Percentiles rank a stretch among this genome's conserved stretches.
phyloP scores from a whole-genome alignment of 2,329 filamentous ascomycete genomes.

The Fusarium piperis region DNA sequence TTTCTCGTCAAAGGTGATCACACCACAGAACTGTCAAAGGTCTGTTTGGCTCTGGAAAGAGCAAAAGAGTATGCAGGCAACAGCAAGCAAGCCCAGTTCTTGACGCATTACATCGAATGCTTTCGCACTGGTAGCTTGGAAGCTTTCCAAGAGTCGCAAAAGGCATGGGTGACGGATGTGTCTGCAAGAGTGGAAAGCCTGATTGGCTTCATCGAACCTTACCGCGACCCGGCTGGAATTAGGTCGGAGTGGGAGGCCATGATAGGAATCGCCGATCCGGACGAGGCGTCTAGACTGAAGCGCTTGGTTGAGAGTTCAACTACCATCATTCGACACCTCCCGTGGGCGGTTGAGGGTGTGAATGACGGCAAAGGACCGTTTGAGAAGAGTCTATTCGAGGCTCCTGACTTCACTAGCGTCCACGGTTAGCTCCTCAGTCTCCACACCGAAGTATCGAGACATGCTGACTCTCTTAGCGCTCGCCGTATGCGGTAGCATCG shows the following conservation, averaged over 20 bases:
- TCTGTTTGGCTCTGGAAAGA: constrained; percentile 57
- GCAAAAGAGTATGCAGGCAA: constrained; percentile 62
- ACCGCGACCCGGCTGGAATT: constrained; percentile 68
- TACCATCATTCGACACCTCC: constrained; percentile 72
- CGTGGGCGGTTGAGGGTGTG: constrained; percentile 62
- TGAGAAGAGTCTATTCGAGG: constrained; percentile 77
- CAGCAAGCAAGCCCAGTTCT: constrained; percentile 60
- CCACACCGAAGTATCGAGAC: not conserved
- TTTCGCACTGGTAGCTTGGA: constrained; percentile 66
- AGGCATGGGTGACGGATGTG: constrained; percentile 68
- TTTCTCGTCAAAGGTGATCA: constrained; percentile 63
- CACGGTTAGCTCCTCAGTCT: constrained; percentile 60
- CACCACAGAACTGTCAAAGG: constrained; percentile 57
- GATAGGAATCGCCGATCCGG: constrained; percentile 70
- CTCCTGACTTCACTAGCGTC: constrained; percentile 77
- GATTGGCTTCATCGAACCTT: constrained; percentile 71
- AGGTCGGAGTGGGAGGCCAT: constrained; percentile 69
- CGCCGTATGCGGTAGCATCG: constrained; percentile 55
- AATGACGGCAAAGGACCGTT: constrained; percentile 63
- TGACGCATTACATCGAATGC: constrained; percentile 62
- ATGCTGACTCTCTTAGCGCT: constrained; percentile 45
- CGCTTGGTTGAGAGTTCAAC: constrained; percentile 72
- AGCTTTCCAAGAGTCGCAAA: constrained; percentile 63
- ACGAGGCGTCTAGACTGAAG: constrained; percentile 68
- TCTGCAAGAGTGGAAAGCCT: constrained; percentile 66